Evolutionary conservation across 768 basidiomycete species (phyloP).

Genomic region (Tulasnella sp.): DNA sequence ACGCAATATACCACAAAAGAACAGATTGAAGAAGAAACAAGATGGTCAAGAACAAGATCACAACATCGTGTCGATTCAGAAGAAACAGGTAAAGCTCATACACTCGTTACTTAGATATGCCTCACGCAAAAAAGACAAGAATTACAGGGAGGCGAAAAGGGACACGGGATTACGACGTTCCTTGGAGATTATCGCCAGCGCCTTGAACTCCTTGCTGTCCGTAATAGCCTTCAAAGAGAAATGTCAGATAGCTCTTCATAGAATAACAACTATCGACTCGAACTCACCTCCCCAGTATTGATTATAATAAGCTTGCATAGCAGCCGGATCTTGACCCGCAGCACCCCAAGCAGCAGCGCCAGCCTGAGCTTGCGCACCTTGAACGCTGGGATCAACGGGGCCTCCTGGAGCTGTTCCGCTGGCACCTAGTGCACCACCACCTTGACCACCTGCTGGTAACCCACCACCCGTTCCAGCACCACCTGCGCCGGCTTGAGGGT

Average conservation of each 20-base stretch:
- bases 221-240: conserved; percentile 52
- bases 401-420: conserved; percentile 23
- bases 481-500: conserved; percentile 13
- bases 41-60: too few relatives aligned
- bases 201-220: too few relatives aligned
- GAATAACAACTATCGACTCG: not conserved
- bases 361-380: conserved; percentile 73
- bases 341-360: conserved; percentile 16
- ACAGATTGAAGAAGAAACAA: too few relatives aligned
- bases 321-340: not conserved
- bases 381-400: conserved; percentile 51
- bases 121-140: too few relatives aligned
- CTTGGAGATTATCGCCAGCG: too few relatives aligned
- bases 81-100: too few relatives aligned
- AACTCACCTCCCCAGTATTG: conserved; percentile 21
- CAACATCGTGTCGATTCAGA: too few relatives aligned
- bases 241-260: not conserved
- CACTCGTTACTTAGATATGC: too few relatives aligned
- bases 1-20: too few relatives aligned
- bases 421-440: conserved; percentile 36
- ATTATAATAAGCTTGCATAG: conserved; percentile 18
- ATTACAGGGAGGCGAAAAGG: too few relatives aligned
- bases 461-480: conserved; percentile 41
- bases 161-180: too few relatives aligned
- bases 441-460: conserved; percentile 30